phyloP scores from a whole-genome alignment of 371 early-diverging fungal genomes.

The Mortierella sp. region DNA sequence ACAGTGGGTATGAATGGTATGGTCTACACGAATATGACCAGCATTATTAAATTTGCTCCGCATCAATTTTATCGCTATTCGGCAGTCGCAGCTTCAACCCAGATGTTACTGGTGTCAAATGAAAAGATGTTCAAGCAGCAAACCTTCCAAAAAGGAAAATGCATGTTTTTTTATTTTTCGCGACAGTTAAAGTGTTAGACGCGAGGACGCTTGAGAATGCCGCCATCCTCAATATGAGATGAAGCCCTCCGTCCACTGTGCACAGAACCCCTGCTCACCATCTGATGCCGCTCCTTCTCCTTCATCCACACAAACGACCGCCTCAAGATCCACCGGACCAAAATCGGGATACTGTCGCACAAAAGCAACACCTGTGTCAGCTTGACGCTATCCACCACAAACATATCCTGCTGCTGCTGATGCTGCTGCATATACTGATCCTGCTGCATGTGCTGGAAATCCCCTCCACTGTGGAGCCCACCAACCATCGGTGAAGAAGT shows the following conservation, averaged over 20 bases:
- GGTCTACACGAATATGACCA: no score
- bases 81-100: background rate
- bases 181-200: slow-evolving; percentile 13
- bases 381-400: slow-evolving; percentile 24
- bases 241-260: slow-evolving; percentile 32
- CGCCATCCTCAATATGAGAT: slow-evolving; percentile 33
- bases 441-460: slow-evolving; percentile 5
- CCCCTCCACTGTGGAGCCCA: background rate
- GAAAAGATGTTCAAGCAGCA: background rate
- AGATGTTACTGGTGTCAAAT: background rate
- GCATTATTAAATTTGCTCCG: no score
- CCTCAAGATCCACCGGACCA: slow-evolving; percentile 52
- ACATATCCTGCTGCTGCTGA: slow-evolving; percentile 8
- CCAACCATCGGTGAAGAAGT: background rate
- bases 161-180: background rate
- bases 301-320: slow-evolving; percentile 44
- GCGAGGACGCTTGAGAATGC: slow-evolving; percentile 38
- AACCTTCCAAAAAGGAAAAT: background rate
- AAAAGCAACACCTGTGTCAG: slow-evolving; percentile 36
- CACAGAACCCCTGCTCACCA: background rate
- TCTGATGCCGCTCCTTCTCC: slow-evolving; percentile 23
- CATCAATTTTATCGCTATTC: no score
- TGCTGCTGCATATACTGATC: slow-evolving; percentile 11
- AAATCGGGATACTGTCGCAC: slow-evolving; percentile 45
- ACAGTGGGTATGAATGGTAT: no score